These are phyloP conservation scores for Leucocoprinus birnbaumii DNA, from an alignment of 768 basidiomycete species.

Conservation along the genomic window DNA sequence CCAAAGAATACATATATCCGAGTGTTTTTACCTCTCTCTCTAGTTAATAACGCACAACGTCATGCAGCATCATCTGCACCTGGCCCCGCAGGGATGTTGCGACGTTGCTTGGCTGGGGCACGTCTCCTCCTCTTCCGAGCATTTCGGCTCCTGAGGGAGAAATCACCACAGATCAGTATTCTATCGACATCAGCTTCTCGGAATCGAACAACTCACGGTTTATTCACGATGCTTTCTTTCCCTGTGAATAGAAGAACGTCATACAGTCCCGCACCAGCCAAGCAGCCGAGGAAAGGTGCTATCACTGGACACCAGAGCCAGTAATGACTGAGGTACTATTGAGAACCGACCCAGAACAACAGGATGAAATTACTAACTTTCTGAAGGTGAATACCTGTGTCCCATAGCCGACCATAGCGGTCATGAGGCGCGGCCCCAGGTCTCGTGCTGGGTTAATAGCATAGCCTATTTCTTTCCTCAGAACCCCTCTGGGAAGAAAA, in stretches of 20 bases:
- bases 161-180: no score
- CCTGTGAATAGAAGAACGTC: slow-evolving; percentile 58
- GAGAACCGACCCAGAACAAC: slow-evolving; percentile 15
- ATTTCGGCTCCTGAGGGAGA: background rate
- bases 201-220: slow-evolving; percentile 38
- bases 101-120: background rate
- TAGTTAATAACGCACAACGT: background rate
- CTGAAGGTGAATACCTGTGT: slow-evolving; percentile 43
- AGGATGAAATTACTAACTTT: slow-evolving; percentile 26
- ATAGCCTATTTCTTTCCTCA: slow-evolving; percentile 33
- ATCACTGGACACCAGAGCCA: slow-evolving; percentile 72
- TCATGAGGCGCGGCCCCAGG: slow-evolving; percentile 65
- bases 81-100: background rate
- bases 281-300: slow-evolving; percentile 57
- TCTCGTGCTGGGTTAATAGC: slow-evolving; percentile 74
- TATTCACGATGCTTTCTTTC: slow-evolving; percentile 50
- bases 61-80: background rate
- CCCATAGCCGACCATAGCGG: slow-evolving; percentile 75
- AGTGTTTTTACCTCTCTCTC: no score
- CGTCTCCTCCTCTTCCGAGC: background rate
- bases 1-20: no score
- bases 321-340: slow-evolving; percentile 47
- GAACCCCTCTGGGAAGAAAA: background rate
- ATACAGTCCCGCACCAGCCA: slow-evolving; percentile 52
- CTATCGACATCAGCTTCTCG: no score